phyloP scores from a whole-genome alignment of 495 filamentous ascomycete genomes.

The Chaetomidium leptoderma region DNA sequence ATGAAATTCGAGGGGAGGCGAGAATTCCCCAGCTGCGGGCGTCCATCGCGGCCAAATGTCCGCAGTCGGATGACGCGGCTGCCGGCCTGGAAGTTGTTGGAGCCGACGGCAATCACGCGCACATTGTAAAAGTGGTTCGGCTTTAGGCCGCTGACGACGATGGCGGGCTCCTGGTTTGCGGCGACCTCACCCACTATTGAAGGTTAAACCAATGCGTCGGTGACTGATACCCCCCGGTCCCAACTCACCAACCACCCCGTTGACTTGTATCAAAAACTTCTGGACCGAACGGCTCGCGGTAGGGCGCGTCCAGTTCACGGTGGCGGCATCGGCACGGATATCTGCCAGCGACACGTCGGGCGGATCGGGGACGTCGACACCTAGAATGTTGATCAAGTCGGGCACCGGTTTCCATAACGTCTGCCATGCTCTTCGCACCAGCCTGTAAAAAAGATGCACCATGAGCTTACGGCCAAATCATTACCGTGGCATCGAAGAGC shows the following conservation, averaged over 20 bases:
- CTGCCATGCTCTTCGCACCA: slow-evolving; percentile 74
- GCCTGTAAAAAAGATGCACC: slow-evolving; percentile 47
- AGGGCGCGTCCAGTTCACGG: slow-evolving; percentile 86
- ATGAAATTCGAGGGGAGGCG: slow-evolving; percentile 52
- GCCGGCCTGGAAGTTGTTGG: slow-evolving; percentile 84
- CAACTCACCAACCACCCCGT: slow-evolving; percentile 77
- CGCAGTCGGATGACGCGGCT: slow-evolving; percentile 78
- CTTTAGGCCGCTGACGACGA: slow-evolving; percentile 79
- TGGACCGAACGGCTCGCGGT: slow-evolving; percentile 71
- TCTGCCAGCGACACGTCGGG: slow-evolving; percentile 90
- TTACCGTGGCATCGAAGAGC: not conserved
- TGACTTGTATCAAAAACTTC: slow-evolving; percentile 88
- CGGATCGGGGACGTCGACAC: slow-evolving; percentile 85
- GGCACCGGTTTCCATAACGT: slow-evolving; percentile 86
- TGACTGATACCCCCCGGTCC: not conserved
- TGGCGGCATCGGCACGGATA: slow-evolving; percentile 77
- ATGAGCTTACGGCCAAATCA: slow-evolving; percentile 16
- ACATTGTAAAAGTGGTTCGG: slow-evolving; percentile 88
- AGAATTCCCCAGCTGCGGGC: slow-evolving; percentile 52
- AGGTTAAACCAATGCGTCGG: slow-evolving; percentile 15
- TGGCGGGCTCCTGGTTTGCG: slow-evolving; percentile 74
- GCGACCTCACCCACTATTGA: slow-evolving; percentile 75
- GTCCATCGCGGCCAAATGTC: slow-evolving; percentile 54
- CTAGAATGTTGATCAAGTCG: slow-evolving; percentile 81
- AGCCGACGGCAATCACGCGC: slow-evolving; percentile 81